phyloP scores from a whole-genome alignment of 1,284 basidiomycete genomes.

The Mycena citricolor region DNA sequence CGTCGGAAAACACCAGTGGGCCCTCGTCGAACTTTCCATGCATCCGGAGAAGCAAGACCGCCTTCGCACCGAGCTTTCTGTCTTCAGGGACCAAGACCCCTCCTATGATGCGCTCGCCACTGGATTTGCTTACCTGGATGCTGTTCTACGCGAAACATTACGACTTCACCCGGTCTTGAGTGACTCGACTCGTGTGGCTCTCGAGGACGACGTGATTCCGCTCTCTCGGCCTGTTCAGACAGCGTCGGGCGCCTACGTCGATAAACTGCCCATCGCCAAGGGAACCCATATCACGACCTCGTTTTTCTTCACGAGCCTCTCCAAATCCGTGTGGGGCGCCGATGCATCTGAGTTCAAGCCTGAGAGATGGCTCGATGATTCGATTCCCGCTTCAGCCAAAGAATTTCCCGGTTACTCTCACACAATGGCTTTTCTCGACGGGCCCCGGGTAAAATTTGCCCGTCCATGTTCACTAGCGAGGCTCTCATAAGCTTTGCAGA shows the following conservation, averaged over 20 bases:
- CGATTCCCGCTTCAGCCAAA: constrained; percentile 3
- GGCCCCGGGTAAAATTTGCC: too few species aligned
- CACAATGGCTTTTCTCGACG: constrained; percentile 10
- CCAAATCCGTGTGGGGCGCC: constrained; percentile 15
- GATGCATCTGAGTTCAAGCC: constrained; percentile 17
- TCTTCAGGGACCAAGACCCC: constrained; percentile 3
- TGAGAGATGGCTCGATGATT: constrained; percentile 14
- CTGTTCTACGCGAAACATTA: constrained; percentile 8
- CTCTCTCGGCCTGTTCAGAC: constrained; percentile 5
- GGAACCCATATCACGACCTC: constrained; percentile 9
- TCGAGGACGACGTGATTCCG: constrained; percentile 12
- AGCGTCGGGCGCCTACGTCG: constrained; percentile 4
- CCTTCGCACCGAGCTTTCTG: constrained; percentile 6
- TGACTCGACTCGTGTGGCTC: constrained; percentile 8
- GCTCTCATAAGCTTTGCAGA: too few species aligned
- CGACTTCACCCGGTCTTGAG: constrained; percentile 11
- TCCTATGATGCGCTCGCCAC: constrained; percentile 9
- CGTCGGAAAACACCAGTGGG: too few species aligned
- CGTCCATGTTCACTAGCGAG: too few species aligned
- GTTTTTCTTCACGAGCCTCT: background rate
- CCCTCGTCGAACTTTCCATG: constrained; percentile 14
- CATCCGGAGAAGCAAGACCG: constrained; percentile 7
- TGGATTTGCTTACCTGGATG: constrained; percentile 9
- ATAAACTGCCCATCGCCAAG: constrained; percentile 8
- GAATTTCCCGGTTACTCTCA: constrained; percentile 13